These are phyloP conservation scores for Oryza brachyantha DNA, from an alignment of 176 grass and related monocot species.

Conservation along the genomic window DNA sequence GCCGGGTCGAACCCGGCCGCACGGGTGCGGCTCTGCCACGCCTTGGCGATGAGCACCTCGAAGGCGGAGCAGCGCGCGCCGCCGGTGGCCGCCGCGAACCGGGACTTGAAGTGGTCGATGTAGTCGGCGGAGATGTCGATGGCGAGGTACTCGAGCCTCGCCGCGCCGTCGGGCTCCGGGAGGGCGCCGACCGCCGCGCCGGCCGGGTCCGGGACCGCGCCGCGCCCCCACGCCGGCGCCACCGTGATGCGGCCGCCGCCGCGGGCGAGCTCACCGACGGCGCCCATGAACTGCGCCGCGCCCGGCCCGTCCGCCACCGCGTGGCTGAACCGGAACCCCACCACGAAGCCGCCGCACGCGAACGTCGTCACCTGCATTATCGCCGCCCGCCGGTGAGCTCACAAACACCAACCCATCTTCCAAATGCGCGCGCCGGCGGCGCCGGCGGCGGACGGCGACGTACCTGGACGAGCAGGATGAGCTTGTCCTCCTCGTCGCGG, in stretches of 20 bases:
- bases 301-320: constrained; percentile 78
- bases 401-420: too few relatives aligned
- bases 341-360: constrained; percentile 84
- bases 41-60: constrained; percentile 87
- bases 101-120: constrained; percentile 78
- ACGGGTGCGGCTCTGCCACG: constrained; percentile 75
- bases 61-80: constrained; percentile 73
- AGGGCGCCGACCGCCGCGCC: constrained; percentile 46
- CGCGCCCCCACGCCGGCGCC: constrained; percentile 48
- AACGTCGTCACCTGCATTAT: constrained; percentile 69
- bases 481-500: constrained; percentile 40
- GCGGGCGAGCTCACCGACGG: constrained; percentile 71
- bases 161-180: constrained; percentile 36
- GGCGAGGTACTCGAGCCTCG: constrained; percentile 62
- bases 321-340: constrained; percentile 90
- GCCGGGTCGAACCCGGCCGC: constrained; percentile 35
- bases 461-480: constrained; percentile 77
- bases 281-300: constrained; percentile 80
- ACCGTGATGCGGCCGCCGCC: constrained; percentile 29
- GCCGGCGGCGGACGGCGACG: too few relatives aligned
- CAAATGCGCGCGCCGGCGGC: too few relatives aligned
- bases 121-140: constrained; percentile 84
- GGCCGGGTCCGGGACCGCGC: constrained; percentile 52
- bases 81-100: constrained; percentile 40
- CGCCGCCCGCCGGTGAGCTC: background rate